phyloP scores from a whole-genome alignment of 768 basidiomycete genomes.

The Hygrophoropsis aurantiaca region DNA sequence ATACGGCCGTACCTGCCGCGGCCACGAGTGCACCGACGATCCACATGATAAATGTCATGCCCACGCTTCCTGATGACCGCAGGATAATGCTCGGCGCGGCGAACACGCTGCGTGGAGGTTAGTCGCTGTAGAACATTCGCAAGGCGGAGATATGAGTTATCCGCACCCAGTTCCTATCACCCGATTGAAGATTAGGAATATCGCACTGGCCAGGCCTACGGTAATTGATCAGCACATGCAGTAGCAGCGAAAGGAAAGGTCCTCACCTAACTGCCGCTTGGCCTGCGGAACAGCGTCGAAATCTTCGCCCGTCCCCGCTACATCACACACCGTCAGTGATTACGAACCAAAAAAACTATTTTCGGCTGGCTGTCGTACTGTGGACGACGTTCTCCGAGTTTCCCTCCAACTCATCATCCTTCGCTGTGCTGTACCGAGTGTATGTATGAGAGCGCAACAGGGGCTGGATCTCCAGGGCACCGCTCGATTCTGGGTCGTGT shows the following conservation, averaged over 20 bases:
- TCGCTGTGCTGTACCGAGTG: too few species aligned
- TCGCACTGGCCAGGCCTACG: slow-evolving; percentile 42
- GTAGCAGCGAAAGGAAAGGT: background rate
- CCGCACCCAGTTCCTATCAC: slow-evolving; percentile 71
- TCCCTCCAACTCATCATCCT: too few species aligned
- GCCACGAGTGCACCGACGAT: slow-evolving; percentile 65
- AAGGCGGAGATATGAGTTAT: background rate
- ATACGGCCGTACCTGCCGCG: slow-evolving; percentile 66
- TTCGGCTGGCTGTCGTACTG: too few species aligned
- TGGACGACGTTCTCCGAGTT: too few species aligned
- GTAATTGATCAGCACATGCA: slow-evolving; percentile 3
- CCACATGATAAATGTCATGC: slow-evolving; percentile 70
- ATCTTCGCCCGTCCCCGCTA: too few species aligned
- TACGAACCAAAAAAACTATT: too few species aligned
- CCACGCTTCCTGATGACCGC: slow-evolving; percentile 67
- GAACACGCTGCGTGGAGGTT: slow-evolving; percentile 50
- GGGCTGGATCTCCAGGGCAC: too few species aligned
- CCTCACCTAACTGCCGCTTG: slow-evolving; percentile 52
- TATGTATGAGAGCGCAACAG: too few species aligned
- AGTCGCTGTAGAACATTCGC: slow-evolving; percentile 1
- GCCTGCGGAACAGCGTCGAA: slow-evolving; percentile 46
- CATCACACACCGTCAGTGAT: too few species aligned
- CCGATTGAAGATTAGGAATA: slow-evolving; percentile 72
- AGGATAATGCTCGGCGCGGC: slow-evolving; percentile 70
- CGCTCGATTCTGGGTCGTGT: too few species aligned